Evolutionary conservation across 2,329 filamentous ascomycete genomes (phyloP), one percentile per base, ranked within the genome.

Genomic region (Neofusicoccum parvum): DNA sequence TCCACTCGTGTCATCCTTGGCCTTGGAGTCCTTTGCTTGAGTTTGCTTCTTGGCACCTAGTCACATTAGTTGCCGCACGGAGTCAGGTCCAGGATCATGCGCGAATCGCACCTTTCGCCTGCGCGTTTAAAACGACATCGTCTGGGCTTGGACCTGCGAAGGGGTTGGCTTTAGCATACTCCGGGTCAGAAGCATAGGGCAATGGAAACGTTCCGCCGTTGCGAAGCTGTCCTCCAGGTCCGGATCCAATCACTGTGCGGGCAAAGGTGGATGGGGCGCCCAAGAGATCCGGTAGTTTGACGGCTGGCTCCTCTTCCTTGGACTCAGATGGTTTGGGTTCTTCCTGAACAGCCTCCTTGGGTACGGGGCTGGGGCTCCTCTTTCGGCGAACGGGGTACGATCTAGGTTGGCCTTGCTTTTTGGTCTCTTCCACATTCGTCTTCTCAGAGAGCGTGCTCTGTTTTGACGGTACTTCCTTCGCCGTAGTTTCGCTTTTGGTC

Each of bases 71-170:
- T 45, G 64, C 60, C 64, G 66, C 50, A 43, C 43, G 58, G 50
- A 48, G 23, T 14, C 34, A 11, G 23, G 39, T 53, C 37, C 39
- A 20, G 49, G 68, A 66, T 75, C 71, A 74, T 60, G 56, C 27
- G 56, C 43, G 56, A 32, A 49, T 60, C 56, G n/a, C 56, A 60
- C 80, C 78, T 74, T 82, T 81, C 65, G 77, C 73, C 83, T 97
- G 94, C 71, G 94, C 94, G 77, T 89, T 88, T 68, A 92, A 85
- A 72, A 97, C 91, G 74, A 95, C 81, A 77, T 97, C 94, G 81
- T 98, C 94, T 70, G 94, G 94, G 79, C 94, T 97, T 64, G 94
- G 94, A 76, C 88, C 87, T 83, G 89, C 83, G 80, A 97, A 97
- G 66, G 89, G 87, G 74, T 87, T 82, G 73, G 83, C 72, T 74